Base-by-base conservation (phyloP, 2,329 filamentous ascomycete species). In the Coleophoma eucalyptorum region DNA sequence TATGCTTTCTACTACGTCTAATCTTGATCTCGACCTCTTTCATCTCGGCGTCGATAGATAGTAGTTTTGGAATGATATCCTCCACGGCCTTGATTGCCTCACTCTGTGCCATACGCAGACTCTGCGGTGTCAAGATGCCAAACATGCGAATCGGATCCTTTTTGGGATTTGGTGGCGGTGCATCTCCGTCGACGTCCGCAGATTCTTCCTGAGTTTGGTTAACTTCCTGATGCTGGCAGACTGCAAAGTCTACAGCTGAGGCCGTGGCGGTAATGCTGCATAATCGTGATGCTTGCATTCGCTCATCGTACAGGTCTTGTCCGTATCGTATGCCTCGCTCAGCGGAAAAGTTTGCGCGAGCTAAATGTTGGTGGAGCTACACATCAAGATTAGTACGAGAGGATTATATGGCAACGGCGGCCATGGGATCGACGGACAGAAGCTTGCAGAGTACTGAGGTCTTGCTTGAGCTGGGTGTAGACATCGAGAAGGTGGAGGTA, bases 311-410 rank as follows among this genome's bases (percentile, higher is more conserved):
- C 62, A 81, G 79, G 59, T 89, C 84, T 55, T 74, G 77, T 3
- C 87, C 87, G 64, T 87, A 91, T 40, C 81, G 75, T 54, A 81
- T 66, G 32, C 84, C 79, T 12, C 80, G 73, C 62, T 81, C 75
- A n/a, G 80, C 81, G 26, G 80, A 73, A 68, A 89, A 91, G 69
- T 91, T 90, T 54, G 89, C 88, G 51, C 87, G 80, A n/a, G 88
- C 85, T 38, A 92, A 54, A 44, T 60, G 47, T 31, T 60, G 58
- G 38, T 58, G 52, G 42, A 61, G 52, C 63, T 66, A 37, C 15
- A 8, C 26, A 5, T 7, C 26, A 26, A 26, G 26, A 26, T 26
- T 26, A 26, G 26, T 26, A 26, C 26, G 26, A 26, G 33, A 35
- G 37, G 44, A 19, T 40, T 18, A 15, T 38, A 50, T 33, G 10